Base-by-base conservation (phyloP, 2,329 filamentous ascomycete genomes). In the Aspergillus tanneri region DNA sequence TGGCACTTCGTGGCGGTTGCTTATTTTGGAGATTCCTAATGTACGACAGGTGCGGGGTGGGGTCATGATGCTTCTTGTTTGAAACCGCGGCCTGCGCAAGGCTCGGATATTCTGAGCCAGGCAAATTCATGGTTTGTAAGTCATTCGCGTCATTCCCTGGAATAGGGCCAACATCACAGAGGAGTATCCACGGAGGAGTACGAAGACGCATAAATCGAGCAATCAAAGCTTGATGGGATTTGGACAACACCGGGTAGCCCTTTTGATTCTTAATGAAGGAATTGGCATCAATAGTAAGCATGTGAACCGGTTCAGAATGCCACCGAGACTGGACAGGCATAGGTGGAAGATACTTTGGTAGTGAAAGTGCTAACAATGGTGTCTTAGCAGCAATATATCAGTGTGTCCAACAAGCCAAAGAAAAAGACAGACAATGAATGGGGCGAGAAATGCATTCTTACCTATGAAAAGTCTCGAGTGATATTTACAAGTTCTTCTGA, bases 401-500 rank as follows among this genome's bases (percentile, higher is more conserved):
- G 14, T 11, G 27, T 19, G 22, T 25, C n/a, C 37, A 21, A 43
- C 4, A n/a, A 12, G 18, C 23, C 23, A 9, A 11, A 12, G 5
- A 38, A 36, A 18, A 27, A 16, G 22, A 21, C 27, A 18, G 38
- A 30, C 11, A 40, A 24, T 30, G 42, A 40, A 23, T 46, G 30
- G 32, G 6, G 27, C 22, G 25, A 32, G 21, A 16, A 19, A 27
- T 47, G 19, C 37, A 46, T 63, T 68, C 89, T 76, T 85, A 96
- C 92, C 88, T 70, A 96, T 83, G 62, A 84, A 86, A 28, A 99
- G 77, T 66, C 90, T 83, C 47, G 80, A 73, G 69, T 86, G 86
- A 71, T 99, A 97, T 72, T 85, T 87, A 79, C 90, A 96, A 48
- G 90, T 77, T 44, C 85, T 86, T 44, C 93, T 82, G 61, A 99